Evolutionary conservation across 495 filamentous ascomycete genomes (phyloP), one percentile per base, ranked within the genome.

Genomic region (Aspergillus avenaceus): DNA sequence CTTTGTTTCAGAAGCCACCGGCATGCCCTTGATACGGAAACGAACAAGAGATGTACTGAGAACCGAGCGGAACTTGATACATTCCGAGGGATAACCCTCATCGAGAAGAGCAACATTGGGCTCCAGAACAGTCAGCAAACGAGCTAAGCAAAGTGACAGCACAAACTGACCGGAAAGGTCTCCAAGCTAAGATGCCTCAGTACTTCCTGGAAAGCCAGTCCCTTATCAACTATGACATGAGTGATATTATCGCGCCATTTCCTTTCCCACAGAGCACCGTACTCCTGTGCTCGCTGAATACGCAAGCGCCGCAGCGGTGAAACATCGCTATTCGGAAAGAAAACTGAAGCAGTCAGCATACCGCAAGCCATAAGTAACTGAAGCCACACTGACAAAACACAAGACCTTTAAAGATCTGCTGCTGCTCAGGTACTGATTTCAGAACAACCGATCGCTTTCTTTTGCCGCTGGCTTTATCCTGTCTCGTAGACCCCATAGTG

Each of bases 191-290:
- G 66, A 45, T 78, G 71, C 27, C 64, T 71, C 16, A 87, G 54
- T n/a, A 96, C 70, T 50, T 93, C 80, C 5, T 73, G 64, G 55
- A 82, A 91, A 3, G 65, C 73, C 41, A 93, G 61, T 1, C 65
- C 66, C 43, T 83, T 86, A 58, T 97, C 93, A 4, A 88, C 87
- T 50, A 97, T 79, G 47, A 95, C 73, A 70, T 96, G 90, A 0
- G 82, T 90, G 6, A 86, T 65, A 48, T 65, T 58, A 0, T 66
- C 53, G 18, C 56, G 59, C 77, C 81, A 86, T 7, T 76, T 69
- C 38, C 61, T 76, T 19, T 76, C 65, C 80, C 86, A 87, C 6
- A 62, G 68, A 5, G 83, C 92, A 23, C 93, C 93, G 60, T 84
- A 85, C 56, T 92, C 84, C 47, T 81, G 76, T 0, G 86, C 84